A percentile compares a stretch with the other conserved stretches of the same genome.
These are phyloP conservation scores for Juglanconis oblonga DNA, from an alignment of 2,329 filamentous ascomycete species.

Conservation along the genomic window DNA sequence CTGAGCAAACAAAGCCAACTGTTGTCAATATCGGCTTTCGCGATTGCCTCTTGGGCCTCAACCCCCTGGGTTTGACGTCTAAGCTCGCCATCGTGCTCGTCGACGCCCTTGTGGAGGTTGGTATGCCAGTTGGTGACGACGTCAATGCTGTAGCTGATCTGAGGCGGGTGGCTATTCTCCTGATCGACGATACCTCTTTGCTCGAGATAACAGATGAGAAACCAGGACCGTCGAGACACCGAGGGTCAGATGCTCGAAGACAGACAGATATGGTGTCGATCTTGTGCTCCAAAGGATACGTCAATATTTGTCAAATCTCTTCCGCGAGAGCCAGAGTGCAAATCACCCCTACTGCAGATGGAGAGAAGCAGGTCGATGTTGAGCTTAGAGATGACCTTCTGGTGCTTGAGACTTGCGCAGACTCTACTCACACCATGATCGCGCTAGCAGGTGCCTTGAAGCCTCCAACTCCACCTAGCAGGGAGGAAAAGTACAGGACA, in stretches of 20 bases:
- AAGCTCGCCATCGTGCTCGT: slow-evolving; percentile 78
- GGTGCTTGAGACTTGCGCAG: slow-evolving; percentile 90
- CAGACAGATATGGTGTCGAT: slow-evolving; percentile 52
- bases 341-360: slow-evolving; percentile 54
- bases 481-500: slow-evolving; percentile 81
- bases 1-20: slow-evolving; percentile 49
- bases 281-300: slow-evolving; percentile 68
- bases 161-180: slow-evolving; percentile 75
- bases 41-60: slow-evolving; percentile 81
- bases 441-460: slow-evolving; percentile 73
- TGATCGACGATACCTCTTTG: slow-evolving; percentile 71
- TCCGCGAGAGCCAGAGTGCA: slow-evolving; percentile 69
- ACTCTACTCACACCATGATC: slow-evolving; percentile 92
- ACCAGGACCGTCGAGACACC: slow-evolving; percentile 36
- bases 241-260: slow-evolving; percentile 30
- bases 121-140: slow-evolving; percentile 62
- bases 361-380: slow-evolving; percentile 68
- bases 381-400: slow-evolving; percentile 83
- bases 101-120: slow-evolving; percentile 69
- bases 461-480: slow-evolving; percentile 79
- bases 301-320: slow-evolving; percentile 83
- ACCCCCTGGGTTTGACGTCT: slow-evolving; percentile 71
- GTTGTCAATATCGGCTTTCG: slow-evolving; percentile 72
- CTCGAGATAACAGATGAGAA: slow-evolving; percentile 33
- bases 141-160: slow-evolving; percentile 66